Evolutionary conservation across 2,329 filamentous ascomycete genomes (phyloP), one percentile per base, ranked within the genome.

Genomic region (Penicillium glabrum): DNA sequence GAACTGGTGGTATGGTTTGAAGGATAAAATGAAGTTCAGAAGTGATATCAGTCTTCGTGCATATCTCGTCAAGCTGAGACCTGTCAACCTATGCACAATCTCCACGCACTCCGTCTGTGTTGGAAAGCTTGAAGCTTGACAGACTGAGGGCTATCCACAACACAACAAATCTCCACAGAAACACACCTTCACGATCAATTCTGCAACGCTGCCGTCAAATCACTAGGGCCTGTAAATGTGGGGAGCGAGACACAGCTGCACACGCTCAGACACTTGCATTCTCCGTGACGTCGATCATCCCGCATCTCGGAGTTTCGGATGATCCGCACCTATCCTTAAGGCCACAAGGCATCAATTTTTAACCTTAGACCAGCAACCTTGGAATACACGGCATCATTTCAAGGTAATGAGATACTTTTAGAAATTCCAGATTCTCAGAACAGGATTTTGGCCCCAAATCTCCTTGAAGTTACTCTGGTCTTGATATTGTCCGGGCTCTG

Each of bases 211-310:
- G 44, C 21, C 16, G 21, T n/a, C 16, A 24, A 29, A 51, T 19
- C 39, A n/a, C 46, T 31, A 26, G 23, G 39, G 3, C 41, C 21
- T 29, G 46, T 33, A 47, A 58, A 31, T 50, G 56, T 61, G 56
- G 59, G 46, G 59, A 57, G 52, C 7, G 24, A 27, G 9, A 49
- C 5, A 35, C 51, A 14, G 46, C 52, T 41, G 37, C 29, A 46
- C 26, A 49, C 52, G 53, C 26, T 37, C 26, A 35, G 21, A 41
- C 55, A 37, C 24, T 19, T 44, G 37, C 44, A 49, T 61, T 55
- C 46, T 46, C 45, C 27, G 62, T 66, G 64, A 67, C 64, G 64
- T 67, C 64, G 64, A 67, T 67, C 64, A 67, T 63, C 63, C 64
- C 61, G 61, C 64, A 61, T 63, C 26, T 61, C 57, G 63, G 62